A percentile compares a stretch with the other conserved stretches of the same genome.
phyloP scores from a whole-genome alignment of 495 filamentous ascomycete species.

The Penicillium simplicissimum region DNA sequence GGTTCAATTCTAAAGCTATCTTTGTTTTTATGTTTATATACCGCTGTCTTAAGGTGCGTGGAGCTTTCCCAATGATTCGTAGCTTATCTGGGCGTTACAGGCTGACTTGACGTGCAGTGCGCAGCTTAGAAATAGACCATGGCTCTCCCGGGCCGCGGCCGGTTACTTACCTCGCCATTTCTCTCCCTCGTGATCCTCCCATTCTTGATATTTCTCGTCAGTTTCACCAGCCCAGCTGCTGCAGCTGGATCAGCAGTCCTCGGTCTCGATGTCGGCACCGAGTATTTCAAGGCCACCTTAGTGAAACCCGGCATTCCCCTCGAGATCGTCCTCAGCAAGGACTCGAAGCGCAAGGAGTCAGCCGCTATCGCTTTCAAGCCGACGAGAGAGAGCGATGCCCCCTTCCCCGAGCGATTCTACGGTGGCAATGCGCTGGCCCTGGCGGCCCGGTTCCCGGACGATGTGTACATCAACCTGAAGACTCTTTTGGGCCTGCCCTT shows the following conservation, averaged over 20 bases:
- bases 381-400: slow-evolving; percentile 53
- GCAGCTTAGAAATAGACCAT: slow-evolving; percentile 46
- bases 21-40: slow-evolving; percentile 15
- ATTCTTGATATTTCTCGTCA: slow-evolving; percentile 55
- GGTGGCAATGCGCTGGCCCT: slow-evolving; percentile 89
- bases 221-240: slow-evolving; percentile 59
- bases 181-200: slow-evolving; percentile 41
- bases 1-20: slow-evolving; percentile 7
- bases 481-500: slow-evolving; percentile 72
- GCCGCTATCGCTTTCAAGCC: slow-evolving; percentile 95
- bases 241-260: slow-evolving; percentile 73
- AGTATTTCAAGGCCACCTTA: slow-evolving; percentile 94
- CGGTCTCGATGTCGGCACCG: slow-evolving; percentile 92
- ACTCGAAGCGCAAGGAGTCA: slow-evolving; percentile 93
- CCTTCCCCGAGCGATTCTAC: slow-evolving; percentile 86
- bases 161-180: slow-evolving; percentile 39
- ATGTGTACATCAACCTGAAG: slow-evolving; percentile 94
- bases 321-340: slow-evolving; percentile 98
- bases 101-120: slow-evolving; percentile 21
- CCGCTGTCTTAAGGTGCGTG: slow-evolving; percentile 5
- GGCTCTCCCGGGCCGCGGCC: slow-evolving; percentile 51
- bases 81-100: not conserved
- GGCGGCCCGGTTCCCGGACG: slow-evolving; percentile 81
- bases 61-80: not conserved
- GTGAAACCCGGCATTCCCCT: slow-evolving; percentile 98